Percentiles rank a stretch among this genome's conserved stretches.
Conservation (phyloP, 2,329 filamentous ascomycete species). For the Calycina marina region DNA sequence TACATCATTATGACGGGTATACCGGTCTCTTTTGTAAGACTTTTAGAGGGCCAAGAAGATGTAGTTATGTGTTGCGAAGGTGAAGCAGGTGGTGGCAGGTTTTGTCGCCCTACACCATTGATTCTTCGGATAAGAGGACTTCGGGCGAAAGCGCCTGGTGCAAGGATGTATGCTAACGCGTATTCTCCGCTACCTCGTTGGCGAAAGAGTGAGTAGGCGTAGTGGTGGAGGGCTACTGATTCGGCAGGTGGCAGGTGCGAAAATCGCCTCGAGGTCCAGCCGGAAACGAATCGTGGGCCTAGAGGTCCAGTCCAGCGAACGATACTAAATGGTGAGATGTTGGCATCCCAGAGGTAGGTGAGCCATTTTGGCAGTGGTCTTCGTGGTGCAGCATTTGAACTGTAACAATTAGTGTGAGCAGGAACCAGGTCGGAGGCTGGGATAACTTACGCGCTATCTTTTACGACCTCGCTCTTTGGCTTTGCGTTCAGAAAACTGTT, state of each 20-base stretch:
- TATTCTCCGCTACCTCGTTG: slow-evolving; percentile 90
- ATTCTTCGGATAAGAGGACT: slow-evolving; percentile 79
- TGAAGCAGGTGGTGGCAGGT: slow-evolving; percentile 12
- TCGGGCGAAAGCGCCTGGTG: slow-evolving; percentile 83
- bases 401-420: too few species aligned
- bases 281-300: slow-evolving; percentile 81
- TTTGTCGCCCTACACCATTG: slow-evolving; percentile 69
- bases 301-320: slow-evolving; percentile 79
- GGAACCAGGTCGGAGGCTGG: too few species aligned
- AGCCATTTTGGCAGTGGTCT: slow-evolving; percentile 71
- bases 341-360: slow-evolving; percentile 90
- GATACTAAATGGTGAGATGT: slow-evolving; percentile 86
- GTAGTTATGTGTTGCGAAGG: not conserved
- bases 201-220: slow-evolving; percentile 87
- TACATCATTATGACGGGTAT: slow-evolving; percentile 88
- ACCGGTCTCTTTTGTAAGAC: slow-evolving; percentile 34
- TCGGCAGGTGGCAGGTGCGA: slow-evolving; percentile 72
- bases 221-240: slow-evolving; percentile 75
- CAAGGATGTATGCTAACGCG: slow-evolving; percentile 79
- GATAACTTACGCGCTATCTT: too few species aligned
- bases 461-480: slow-evolving; percentile 26
- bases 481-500: slow-evolving; percentile 39
- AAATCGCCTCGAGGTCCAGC: slow-evolving; percentile 89
- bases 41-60: slow-evolving; percentile 1
- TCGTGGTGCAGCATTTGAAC: slow-evolving; percentile 15